Percentiles rank a stretch among this genome's conserved stretches.
phyloP scores from a whole-genome alignment of 2,329 filamentous ascomycete genomes.

The Fusarium sp. region DNA sequence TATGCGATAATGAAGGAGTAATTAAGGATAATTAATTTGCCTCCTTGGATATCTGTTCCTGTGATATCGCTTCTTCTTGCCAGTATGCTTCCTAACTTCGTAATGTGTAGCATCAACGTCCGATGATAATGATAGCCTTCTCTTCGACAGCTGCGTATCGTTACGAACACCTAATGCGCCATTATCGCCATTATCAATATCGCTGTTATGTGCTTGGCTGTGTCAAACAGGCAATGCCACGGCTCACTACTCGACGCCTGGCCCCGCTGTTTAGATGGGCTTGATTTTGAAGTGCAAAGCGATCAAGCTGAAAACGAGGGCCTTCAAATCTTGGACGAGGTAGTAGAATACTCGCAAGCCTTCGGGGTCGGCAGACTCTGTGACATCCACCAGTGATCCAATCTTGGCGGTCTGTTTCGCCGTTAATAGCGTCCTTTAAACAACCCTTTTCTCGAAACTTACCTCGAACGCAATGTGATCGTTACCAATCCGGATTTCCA shows the following conservation, averaged over 20 bases:
- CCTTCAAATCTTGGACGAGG: conserved; percentile 96
- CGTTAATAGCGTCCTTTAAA: conserved; percentile 26
- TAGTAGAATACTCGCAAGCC: conserved; percentile 98
- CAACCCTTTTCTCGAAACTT: conserved; percentile 44
- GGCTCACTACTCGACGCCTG: conserved; percentile 11
- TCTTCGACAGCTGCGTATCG: conserved; percentile 39
- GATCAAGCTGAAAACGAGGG: conserved; percentile 95
- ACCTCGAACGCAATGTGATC: conserved; percentile 99
- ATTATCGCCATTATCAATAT: conserved; percentile 6
- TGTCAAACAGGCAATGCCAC: conserved; percentile 10
- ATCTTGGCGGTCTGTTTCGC: conserved; percentile 89
- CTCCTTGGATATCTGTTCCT: neutral
- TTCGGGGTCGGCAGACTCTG: conserved; percentile 94
- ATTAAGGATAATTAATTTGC: neutral
- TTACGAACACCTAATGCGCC: conserved; percentile 5
- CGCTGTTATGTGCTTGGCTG: neutral
- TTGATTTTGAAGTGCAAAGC: conserved; percentile 98
- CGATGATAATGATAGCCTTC: conserved; percentile 10
- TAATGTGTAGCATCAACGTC: conserved; percentile 12
- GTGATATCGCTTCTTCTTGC: neutral
- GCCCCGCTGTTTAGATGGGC: conserved; percentile 67
- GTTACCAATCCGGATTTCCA: conserved; percentile 92
- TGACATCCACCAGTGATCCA: conserved; percentile 95
- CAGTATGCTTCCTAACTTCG: conserved; percentile 9
- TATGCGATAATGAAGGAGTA: neutral